phyloP scores from a whole-genome alignment of 2,329 filamentous ascomycete genomes.

The Pyricularia pennisetigena region DNA sequence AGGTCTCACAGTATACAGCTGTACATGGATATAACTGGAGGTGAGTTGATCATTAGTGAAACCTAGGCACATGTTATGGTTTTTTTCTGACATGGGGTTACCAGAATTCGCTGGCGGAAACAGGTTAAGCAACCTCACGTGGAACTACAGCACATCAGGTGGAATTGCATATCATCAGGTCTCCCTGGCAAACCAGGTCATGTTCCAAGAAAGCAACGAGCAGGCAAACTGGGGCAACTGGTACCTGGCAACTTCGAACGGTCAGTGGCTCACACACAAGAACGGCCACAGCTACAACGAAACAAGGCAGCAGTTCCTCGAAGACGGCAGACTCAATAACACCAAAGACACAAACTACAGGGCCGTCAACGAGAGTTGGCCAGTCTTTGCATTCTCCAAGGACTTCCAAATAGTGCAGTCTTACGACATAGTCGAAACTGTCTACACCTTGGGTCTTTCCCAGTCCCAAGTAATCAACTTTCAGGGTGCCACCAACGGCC shows the following conservation, averaged over 20 bases:
- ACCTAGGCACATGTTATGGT: too few species aligned
- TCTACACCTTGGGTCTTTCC: conserved; percentile 69
- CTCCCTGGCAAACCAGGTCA: conserved; percentile 46
- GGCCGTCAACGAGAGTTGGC: conserved; percentile 56
- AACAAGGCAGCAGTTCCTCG: conserved; percentile 59
- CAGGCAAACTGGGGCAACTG: conserved; percentile 75
- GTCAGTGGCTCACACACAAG: conserved; percentile 53
- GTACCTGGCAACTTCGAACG: conserved; percentile 59
- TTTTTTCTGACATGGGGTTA: neutral
- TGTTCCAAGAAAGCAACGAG: conserved; percentile 59
- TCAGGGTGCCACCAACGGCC: conserved; percentile 54
- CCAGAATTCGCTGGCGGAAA: conserved; percentile 66
- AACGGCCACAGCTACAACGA: conserved; percentile 51
- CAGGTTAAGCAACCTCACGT: conserved; percentile 41
- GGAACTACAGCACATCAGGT: conserved; percentile 44
- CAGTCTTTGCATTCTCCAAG: conserved; percentile 70
- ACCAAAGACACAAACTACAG: conserved; percentile 56
- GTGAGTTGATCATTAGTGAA: conserved; percentile 26
- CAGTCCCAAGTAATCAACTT: conserved; percentile 72
- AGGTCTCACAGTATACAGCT: conserved; percentile 53
- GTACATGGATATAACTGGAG: conserved; percentile 63
- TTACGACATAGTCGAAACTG: conserved; percentile 25
- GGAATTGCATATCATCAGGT: conserved; percentile 56
- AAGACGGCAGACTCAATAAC: conserved; percentile 52
- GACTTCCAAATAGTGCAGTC: conserved; percentile 38